Conservation (phyloP, 2,329 filamentous ascomycete species). For the Aureobasidium sp. region DNA sequence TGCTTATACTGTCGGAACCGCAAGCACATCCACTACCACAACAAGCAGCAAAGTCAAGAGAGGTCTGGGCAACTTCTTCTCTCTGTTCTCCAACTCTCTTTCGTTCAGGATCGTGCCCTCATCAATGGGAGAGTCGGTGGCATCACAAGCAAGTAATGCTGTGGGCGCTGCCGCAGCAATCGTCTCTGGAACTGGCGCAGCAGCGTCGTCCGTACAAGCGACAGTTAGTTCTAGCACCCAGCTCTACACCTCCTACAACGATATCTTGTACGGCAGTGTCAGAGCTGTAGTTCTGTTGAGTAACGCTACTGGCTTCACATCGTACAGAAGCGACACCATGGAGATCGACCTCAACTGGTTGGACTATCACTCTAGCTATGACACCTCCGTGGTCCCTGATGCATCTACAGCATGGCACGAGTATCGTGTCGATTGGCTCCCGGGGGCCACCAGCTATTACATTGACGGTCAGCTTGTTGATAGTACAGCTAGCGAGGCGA, state of each 20-base stretch:
- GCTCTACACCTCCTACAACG: constrained; percentile 50
- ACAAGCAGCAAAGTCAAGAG: neutral
- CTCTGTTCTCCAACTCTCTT: neutral
- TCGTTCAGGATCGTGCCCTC: neutral
- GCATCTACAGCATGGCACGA: constrained; percentile 67
- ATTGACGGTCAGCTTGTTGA: constrained; percentile 56
- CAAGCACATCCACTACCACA: neutral
- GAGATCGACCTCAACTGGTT: constrained; percentile 42
- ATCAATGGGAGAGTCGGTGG: neutral
- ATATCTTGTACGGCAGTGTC: constrained; percentile 64
- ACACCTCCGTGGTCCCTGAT: constrained; percentile 51
- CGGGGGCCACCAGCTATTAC: constrained; percentile 57
- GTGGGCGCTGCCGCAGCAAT: neutral
- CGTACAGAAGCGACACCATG: constrained; percentile 14
- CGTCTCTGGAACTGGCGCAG: neutral
- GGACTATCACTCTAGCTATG: constrained; percentile 50
- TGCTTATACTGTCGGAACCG: neutral
- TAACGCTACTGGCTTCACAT: constrained; percentile 69
- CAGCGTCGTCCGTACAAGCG: neutral
- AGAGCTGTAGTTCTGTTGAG: constrained; percentile 59
- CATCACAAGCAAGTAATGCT: neutral
- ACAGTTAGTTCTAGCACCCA: constrained; percentile 40
- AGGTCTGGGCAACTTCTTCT: neutral
- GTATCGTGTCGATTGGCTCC: constrained; percentile 69
- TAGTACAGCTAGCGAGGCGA: constrained; percentile 42